These are phyloP conservation scores for Raddia guianensis DNA, from an alignment of 176 grass and related monocot species.

Conservation along the genomic window DNA sequence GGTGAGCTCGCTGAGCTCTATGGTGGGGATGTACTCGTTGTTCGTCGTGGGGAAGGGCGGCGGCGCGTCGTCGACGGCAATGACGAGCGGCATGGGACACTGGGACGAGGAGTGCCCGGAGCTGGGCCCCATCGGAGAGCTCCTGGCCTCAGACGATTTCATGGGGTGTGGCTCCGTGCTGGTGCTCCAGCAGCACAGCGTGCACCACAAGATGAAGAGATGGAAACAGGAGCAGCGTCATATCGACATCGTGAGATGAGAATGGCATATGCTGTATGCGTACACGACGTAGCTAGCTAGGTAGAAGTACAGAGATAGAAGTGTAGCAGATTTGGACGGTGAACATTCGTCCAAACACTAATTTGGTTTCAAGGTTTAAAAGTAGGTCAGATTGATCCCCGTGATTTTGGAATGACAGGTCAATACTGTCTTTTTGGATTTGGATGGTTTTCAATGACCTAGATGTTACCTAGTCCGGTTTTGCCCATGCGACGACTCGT, in stretches of 20 bases:
- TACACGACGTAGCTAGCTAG: too few relatives aligned
- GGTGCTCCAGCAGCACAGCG: slow-evolving; percentile 56
- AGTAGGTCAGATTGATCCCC: too few relatives aligned
- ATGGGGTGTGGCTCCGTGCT: slow-evolving; percentile 57
- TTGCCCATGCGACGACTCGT: too few relatives aligned
- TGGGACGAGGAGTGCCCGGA: slow-evolving; percentile 66
- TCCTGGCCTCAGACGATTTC: slow-evolving; percentile 73
- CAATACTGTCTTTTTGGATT: too few relatives aligned
- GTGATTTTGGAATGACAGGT: too few relatives aligned
- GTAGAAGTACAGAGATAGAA: too few relatives aligned
- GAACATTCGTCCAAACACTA: too few relatives aligned
- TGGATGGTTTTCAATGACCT: too few relatives aligned
- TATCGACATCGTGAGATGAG: slow-evolving; percentile 28
- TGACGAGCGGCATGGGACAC: slow-evolving; percentile 57
- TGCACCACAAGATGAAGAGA: slow-evolving; percentile 18
- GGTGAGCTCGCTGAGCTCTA: slow-evolving; percentile 44
- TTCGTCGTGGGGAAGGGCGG: slow-evolving; percentile 55
- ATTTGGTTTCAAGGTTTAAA: too few relatives aligned
- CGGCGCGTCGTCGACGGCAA: not conserved
- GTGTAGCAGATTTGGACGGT: too few relatives aligned
- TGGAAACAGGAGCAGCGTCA: slow-evolving; percentile 5
- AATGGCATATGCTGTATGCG: not conserved
- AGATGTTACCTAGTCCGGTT: too few relatives aligned
- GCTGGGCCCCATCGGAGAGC: slow-evolving; percentile 71
- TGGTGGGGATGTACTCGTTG: slow-evolving; percentile 64